Evolutionary conservation across 345 rosid genomes (phyloP), one percentile per base, ranked within the genome.

Genomic region (Heritiera littoralis): DNA sequence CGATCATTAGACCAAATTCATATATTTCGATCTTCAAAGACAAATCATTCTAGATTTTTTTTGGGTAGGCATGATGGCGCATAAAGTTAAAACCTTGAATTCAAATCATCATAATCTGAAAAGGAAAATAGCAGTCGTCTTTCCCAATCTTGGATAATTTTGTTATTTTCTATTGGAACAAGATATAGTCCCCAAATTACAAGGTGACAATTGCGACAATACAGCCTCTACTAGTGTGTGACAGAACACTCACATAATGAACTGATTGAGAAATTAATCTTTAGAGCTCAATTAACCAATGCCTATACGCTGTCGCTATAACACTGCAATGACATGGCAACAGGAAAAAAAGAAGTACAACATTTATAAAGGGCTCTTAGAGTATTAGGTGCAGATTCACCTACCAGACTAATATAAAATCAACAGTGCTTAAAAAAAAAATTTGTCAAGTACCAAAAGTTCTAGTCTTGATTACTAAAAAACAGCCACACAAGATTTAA

Each of bases 11-110:
- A 58, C 54, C 32, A 23, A 58, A 55, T 55, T 72, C 32, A 35
- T 18, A n/a, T 40, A 73, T 73, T 73, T 35, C 51, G 55, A 73
- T 54, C 63, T 72, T 72, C 61, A 35, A 15, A 14, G 14, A 52
- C 76, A 10, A 32, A 2, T 40, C 11, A 30, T 49, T 35, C 28
- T 9, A 30, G 76, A 35, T 1, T 55, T 10, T 30, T 43, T 43
- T 23, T 23, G 28, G 28, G 28, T 54, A 38, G 28, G 55, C 48
- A 73, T 0, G 28, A 72, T 9, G 75, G 20, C 41, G 3, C 32
- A 38, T 1, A 9, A 30, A 52, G 20, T 13, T 7, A 52, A 72
- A 51, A 55, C 49, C 65, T 55, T 40, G 17, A 54, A 73, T 54
- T 48, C 11, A 10, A 73, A 55, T 35, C 30, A 35, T 3, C 48